Conservation (phyloP, 345 rosid species). For the Dipteronia dyeriana region DNA sequence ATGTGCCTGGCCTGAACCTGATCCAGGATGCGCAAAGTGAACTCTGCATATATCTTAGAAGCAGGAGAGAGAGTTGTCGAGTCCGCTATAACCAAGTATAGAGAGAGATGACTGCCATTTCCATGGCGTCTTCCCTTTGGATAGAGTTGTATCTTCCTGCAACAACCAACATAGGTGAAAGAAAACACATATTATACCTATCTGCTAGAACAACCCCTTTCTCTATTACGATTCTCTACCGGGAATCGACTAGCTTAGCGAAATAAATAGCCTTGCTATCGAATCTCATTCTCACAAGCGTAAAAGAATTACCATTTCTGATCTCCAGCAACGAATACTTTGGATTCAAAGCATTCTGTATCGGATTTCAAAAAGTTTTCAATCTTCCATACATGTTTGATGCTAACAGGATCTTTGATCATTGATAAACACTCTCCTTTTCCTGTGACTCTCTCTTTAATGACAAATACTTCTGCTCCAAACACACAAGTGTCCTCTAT, state of each 20-base stretch:
- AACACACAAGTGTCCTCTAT: slow-evolving; percentile 39
- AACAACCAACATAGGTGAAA: background rate
- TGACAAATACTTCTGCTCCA: slow-evolving; percentile 47
- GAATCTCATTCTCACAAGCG: background rate
- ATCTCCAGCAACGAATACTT: slow-evolving; percentile 28
- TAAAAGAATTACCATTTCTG: slow-evolving; percentile 34
- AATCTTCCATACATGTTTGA: slow-evolving; percentile 38
- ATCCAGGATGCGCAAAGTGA: slow-evolving; percentile 34
- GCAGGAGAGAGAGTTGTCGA: slow-evolving; percentile 17
- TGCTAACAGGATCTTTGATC: slow-evolving; percentile 16
- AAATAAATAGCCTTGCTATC: background rate
- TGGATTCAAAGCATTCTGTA: slow-evolving; percentile 22
- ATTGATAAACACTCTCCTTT: slow-evolving; percentile 39
- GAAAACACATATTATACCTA: background rate
- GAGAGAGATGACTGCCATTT: slow-evolving; percentile 25
- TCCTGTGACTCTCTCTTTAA: slow-evolving; percentile 34
- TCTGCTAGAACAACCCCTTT: too few species aligned
- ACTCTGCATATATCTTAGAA: slow-evolving; percentile 35
- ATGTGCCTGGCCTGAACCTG: slow-evolving; percentile 33
- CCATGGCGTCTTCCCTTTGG: slow-evolving; percentile 38
- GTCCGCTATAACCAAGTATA: slow-evolving; percentile 37
- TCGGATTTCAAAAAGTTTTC: slow-evolving; percentile 31
- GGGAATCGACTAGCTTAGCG: too few species aligned
- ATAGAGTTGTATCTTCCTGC: slow-evolving; percentile 45
- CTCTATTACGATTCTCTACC: too few species aligned